Percentiles rank a stretch among this genome's conserved stretches.
phyloP scores from a whole-genome alignment of 805 yeast species.

The Alloascoidea africana region DNA sequence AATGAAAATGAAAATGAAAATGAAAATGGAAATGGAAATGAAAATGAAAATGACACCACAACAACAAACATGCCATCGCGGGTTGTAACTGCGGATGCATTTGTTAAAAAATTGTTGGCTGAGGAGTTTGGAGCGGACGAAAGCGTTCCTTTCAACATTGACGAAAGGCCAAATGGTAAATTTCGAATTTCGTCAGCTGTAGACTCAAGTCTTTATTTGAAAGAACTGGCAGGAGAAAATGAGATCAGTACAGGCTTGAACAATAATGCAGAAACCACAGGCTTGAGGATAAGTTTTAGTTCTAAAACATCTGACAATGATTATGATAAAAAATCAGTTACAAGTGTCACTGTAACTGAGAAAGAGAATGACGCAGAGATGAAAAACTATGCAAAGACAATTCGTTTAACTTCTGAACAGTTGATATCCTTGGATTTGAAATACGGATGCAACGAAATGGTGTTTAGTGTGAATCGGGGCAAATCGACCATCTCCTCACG shows the following conservation, averaged over 20 bases:
- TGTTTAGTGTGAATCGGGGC: constrained; percentile 72
- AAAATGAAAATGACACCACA: constrained; percentile 21
- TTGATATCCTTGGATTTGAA: constrained; percentile 55
- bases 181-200: constrained; percentile 1
- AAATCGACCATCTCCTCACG: constrained; percentile 62
- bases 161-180: constrained; percentile 1
- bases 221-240: too few relatives aligned
- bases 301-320: too few relatives aligned
- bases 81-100: constrained; percentile 14
- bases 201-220: too few relatives aligned
- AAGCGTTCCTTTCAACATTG: constrained; percentile 9
- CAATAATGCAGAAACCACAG: too few relatives aligned
- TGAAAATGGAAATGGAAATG: constrained; percentile 51
- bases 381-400: constrained; percentile 58
- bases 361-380: constrained; percentile 5
- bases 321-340: too few relatives aligned
- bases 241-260: too few relatives aligned
- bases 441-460: constrained; percentile 65
- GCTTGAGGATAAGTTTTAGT: too few relatives aligned
- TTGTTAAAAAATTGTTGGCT: background rate
- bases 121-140: background rate
- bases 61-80: constrained; percentile 16
- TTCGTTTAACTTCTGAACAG: constrained; percentile 85
- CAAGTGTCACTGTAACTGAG: too few relatives aligned
- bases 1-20: constrained; percentile 66